Conservation (phyloP, 2,329 filamentous ascomycete species). For the Teratosphaeriaceae sp. region DNA sequence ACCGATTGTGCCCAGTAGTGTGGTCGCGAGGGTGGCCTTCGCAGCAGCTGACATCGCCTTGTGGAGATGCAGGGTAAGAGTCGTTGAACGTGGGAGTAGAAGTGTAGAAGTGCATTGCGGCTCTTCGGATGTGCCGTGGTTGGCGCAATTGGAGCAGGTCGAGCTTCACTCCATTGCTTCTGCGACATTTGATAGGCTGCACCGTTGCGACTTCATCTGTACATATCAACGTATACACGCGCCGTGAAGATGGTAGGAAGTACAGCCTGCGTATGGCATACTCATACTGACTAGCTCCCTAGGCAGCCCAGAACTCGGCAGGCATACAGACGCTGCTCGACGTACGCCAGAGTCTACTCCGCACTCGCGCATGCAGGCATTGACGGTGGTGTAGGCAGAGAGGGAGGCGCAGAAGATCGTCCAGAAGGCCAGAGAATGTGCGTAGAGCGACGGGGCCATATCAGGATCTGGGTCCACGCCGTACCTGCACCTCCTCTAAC, state of each 20-base stretch:
- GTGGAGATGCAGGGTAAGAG: background rate
- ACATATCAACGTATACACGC: background rate
- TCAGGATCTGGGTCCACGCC: slow-evolving; percentile 1
- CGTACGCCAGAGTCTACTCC: slow-evolving; percentile 50
- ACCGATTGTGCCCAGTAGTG: slow-evolving; percentile 65
- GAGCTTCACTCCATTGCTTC: slow-evolving; percentile 2
- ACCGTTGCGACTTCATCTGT: background rate
- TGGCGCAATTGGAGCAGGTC: too few species aligned
- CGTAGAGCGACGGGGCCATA: slow-evolving; percentile 12
- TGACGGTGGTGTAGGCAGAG: slow-evolving; percentile 65
- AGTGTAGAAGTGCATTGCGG: too few species aligned
- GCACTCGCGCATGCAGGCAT: slow-evolving; percentile 13
- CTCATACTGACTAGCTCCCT: slow-evolving; percentile 10
- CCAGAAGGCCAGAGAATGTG: slow-evolving; percentile 93
- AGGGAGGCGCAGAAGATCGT: slow-evolving; percentile 99
- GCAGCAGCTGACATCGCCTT: slow-evolving; percentile 76
- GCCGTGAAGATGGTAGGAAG: slow-evolving; percentile 6
- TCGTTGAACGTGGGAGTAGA: background rate
- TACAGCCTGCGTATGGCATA: background rate
- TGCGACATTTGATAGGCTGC: slow-evolving; percentile 4
- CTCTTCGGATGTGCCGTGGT: too few species aligned
- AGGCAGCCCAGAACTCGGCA: slow-evolving; percentile 98
- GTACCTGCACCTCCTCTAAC: slow-evolving; percentile 10
- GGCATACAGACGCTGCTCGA: slow-evolving; percentile 99
- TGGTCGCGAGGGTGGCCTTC: slow-evolving; percentile 74